Percentiles rank a stretch among this genome's conserved stretches.
These are phyloP conservation scores for Pseudocercospora musae DNA, from an alignment of 2,329 filamentous ascomycete genomes.

Conservation along the genomic window DNA sequence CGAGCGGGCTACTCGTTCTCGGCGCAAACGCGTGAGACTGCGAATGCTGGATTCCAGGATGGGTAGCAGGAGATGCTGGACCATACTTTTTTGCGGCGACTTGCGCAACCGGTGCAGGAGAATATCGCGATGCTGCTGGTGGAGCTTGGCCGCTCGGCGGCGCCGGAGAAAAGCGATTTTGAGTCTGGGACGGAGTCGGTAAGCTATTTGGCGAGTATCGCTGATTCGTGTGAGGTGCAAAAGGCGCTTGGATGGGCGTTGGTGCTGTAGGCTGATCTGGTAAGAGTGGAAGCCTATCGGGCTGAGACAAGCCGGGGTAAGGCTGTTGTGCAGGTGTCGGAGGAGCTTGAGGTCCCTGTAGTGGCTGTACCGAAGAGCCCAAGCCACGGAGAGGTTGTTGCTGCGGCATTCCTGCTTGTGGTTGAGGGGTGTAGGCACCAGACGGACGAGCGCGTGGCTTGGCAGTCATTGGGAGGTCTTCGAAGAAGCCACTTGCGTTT, in stretches of 20 bases:
- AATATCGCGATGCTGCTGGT: conserved; percentile 53
- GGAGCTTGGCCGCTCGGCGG: conserved; percentile 39
- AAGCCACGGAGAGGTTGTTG: conserved; percentile 16
- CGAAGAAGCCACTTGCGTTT: conserved; percentile 47
- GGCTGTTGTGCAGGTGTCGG: conserved; percentile 24
- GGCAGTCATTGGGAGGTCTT: conserved; percentile 44
- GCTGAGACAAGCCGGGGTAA: conserved; percentile 38
- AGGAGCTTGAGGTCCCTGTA: conserved; percentile 21
- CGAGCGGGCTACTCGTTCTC: conserved; percentile 63
- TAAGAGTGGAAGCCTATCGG: conserved; percentile 40
- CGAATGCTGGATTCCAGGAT: conserved; percentile 30
- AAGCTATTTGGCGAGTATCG: conserved; percentile 28
- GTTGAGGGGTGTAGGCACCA: conserved; percentile 29
- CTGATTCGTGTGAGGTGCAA: conserved; percentile 20
- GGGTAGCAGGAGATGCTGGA: conserved; percentile 27
- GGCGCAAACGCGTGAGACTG: conserved; percentile 55
- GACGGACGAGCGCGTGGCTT: conserved; percentile 38
- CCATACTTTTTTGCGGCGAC: conserved; percentile 38
- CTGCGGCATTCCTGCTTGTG: conserved; percentile 8
- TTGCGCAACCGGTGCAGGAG: conserved; percentile 50
- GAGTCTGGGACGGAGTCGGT: conserved; percentile 18
- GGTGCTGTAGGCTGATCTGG: conserved; percentile 37
- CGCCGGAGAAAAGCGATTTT: conserved; percentile 25
- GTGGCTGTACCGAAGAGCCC: conserved; percentile 18
- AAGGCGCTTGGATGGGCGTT: conserved; percentile 9